Conservation (phyloP, 495 filamentous ascomycete species). For the Neurospora africana region DNA sequence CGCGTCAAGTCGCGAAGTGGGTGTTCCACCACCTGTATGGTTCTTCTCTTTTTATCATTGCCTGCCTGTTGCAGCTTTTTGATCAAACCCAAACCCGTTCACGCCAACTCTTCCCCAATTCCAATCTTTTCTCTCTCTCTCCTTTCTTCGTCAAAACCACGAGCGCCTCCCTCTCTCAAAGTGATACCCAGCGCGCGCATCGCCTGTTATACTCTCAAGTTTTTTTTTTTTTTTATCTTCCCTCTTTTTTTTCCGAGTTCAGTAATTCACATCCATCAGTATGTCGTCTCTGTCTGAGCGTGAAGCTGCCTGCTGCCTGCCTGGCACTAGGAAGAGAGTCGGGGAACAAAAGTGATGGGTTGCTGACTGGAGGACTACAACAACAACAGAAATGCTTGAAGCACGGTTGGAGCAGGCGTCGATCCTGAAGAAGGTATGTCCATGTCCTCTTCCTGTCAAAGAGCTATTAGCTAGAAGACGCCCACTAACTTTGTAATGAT, state of each 20-base stretch:
- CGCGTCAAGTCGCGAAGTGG: background rate
- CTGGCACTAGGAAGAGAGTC: background rate
- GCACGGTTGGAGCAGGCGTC: slow-evolving; percentile 89
- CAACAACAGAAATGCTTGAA: slow-evolving; percentile 61
- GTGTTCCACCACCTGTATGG: background rate
- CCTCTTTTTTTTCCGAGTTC: background rate
- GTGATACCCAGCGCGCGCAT: background rate
- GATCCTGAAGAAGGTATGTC: slow-evolving; percentile 86
- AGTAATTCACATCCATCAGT: background rate
- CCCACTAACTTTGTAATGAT: background rate
- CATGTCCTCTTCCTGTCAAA: background rate
- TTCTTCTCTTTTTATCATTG: background rate
- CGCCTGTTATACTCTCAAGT: background rate
- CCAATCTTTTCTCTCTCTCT: background rate
- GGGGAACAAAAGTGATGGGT: background rate
- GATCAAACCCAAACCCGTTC: background rate
- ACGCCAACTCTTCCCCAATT: background rate
- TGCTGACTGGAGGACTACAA: background rate
- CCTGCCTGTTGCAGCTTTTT: background rate
- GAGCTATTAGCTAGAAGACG: background rate
- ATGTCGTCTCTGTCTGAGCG: background rate
- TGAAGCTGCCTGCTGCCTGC: background rate
- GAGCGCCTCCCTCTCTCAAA: background rate
- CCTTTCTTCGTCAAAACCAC: background rate
- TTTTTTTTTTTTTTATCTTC: background rate